These are phyloP conservation scores for Pelargonium citronellum DNA, from an alignment of 441 rosid genomes.

Conservation along the genomic window DNA sequence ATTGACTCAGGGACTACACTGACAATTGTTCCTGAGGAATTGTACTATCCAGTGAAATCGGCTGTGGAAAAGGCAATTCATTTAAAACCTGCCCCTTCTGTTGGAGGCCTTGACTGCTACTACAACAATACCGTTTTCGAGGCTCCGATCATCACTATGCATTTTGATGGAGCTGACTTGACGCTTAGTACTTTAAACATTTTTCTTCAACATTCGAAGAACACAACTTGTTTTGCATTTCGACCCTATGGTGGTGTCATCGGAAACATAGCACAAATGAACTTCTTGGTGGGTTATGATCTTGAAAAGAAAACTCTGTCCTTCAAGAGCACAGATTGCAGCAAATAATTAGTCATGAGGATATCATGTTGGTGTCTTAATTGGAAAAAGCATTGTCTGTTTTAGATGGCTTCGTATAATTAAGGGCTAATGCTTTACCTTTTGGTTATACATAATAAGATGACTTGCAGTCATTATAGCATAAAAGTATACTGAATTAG, in stretches of 20 bases:
- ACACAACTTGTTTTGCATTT: background rate
- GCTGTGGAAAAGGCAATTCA: conserved; percentile 21
- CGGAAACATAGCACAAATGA: background rate
- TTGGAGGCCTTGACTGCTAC: conserved; percentile 30
- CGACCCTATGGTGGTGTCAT: background rate
- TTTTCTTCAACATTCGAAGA: conserved; percentile 20
- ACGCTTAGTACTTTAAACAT: conserved; percentile 19
- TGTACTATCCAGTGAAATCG: conserved; percentile 24
- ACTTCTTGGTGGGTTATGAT: background rate
- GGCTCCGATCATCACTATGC: conserved; percentile 32
- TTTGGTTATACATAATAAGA: too few species aligned
- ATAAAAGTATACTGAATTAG: too few species aligned
- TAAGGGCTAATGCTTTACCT: too few species aligned
- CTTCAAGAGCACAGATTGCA: background rate
- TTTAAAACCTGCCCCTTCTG: background rate
- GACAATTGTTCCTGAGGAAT: conserved; percentile 21
- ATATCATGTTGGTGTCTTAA: too few species aligned
- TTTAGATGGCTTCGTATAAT: too few species aligned
- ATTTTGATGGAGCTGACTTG: conserved; percentile 41
- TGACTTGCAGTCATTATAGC: too few species aligned
- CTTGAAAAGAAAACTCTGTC: background rate
- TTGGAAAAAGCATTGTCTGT: too few species aligned
- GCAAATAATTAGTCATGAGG: background rate
- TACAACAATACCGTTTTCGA: background rate
- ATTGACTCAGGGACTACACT: conserved; percentile 49